phyloP scores from a whole-genome alignment of 495 filamentous ascomycete genomes.

The Bathelium albidoporum region DNA sequence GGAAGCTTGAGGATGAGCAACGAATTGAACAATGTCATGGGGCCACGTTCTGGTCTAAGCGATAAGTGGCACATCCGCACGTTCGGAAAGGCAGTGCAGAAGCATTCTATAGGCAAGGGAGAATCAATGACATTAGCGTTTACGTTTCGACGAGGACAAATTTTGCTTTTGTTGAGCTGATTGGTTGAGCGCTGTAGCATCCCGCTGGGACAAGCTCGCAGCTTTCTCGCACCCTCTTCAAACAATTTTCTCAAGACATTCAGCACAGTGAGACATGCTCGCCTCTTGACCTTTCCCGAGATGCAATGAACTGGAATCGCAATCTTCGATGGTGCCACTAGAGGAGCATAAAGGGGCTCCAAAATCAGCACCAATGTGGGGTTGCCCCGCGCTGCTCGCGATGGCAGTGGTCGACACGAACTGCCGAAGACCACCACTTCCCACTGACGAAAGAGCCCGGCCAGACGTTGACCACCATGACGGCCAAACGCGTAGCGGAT shows the following conservation, averaged over 20 bases:
- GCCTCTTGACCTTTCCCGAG: neutral
- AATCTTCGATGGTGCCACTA: neutral
- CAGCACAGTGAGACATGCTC: neutral
- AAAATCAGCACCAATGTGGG: slow-evolving; percentile 2
- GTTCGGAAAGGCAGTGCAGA: no score
- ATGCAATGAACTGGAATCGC: neutral
- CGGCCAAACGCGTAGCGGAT: neutral
- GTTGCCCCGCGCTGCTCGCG: slow-evolving; percentile 1
- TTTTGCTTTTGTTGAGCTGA: neutral
- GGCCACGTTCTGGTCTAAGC: neutral
- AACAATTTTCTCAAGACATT: neutral
- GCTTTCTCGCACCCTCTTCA: neutral
- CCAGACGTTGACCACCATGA: neutral
- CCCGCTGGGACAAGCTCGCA: neutral
- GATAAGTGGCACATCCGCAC: neutral
- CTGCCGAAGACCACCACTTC: neutral
- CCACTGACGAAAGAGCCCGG: neutral
- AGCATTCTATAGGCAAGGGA: no score
- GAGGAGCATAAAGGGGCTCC: neutral
- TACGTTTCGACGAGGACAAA: no score
- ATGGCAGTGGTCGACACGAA: neutral
- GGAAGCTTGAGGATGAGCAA: neutral
- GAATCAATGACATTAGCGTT: no score
- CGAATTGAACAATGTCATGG: neutral
- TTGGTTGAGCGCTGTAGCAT: neutral